Base-by-base conservation (phyloP, 768 basidiomycete species). In the Amanita brunnescens region DNA sequence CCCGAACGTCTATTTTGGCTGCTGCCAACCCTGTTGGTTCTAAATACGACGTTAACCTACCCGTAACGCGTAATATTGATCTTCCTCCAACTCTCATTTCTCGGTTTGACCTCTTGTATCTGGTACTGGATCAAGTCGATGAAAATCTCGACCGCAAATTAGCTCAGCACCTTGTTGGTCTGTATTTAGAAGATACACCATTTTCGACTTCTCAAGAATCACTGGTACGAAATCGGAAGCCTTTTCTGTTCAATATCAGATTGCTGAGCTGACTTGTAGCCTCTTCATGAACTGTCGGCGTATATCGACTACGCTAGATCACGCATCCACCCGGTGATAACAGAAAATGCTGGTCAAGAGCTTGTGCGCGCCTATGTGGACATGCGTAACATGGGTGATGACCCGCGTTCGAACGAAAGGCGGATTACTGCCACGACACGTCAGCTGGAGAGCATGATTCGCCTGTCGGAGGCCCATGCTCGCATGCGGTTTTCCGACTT, bases 351-450 rank as follows among this genome's bases (percentile, higher is more conserved):
- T 0, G 81, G 85, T 0, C 67, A 81, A 16, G 89, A 91, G 56
- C 87, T 98, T 49, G 90, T 97, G 16, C 67, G 74, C 4, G 83
- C 87, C 29, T 99, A 99, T 68, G 93, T 96, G 52, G 87, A 90
- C 56, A 88, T 99, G 77, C 87, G 96, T 46, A 87, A 87, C 61
- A 83, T 90, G 60, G 95, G 95, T 18, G 75, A 85, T 49, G 95
- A 98, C 63, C 85, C 91, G 1, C 83, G 91, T 14, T 79, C 81
- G 1, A 80, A 79, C 54, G 95, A 98, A 67, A 90, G 90, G 63
- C 83, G 95, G 10, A 99, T 99, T 66, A 99, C 96, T 0, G 96
- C 96, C 0, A 98, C 96, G 29, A 98, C 96, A 0, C 81, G 96
- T 44, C 95, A 99, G 66, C 80, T 99, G 13, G 96, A 99, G 68